A percentile compares a stretch with the other conserved stretches of the same genome.
Evolutionary conservation across 495 filamentous ascomycete genomes (phyloP).

Genomic region (Aspergillus conjunctus): DNA sequence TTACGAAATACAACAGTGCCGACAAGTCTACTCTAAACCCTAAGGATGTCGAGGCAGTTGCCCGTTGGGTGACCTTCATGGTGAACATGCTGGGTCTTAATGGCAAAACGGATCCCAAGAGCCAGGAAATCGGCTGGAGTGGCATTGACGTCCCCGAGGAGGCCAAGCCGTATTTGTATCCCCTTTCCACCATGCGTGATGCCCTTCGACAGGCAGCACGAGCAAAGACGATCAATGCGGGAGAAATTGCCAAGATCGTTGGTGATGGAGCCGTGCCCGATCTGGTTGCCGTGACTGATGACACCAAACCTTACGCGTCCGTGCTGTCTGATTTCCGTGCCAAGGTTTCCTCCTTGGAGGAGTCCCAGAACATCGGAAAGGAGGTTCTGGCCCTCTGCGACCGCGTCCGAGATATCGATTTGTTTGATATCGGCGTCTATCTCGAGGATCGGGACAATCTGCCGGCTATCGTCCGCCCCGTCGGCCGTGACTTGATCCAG

Average conservation of each 20-base stretch:
- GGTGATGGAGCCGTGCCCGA: constrained; percentile 25
- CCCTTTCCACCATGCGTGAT: constrained; percentile 67
- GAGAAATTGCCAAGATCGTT: constrained; percentile 39
- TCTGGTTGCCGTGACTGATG: constrained; percentile 26
- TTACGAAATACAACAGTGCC: constrained; percentile 68
- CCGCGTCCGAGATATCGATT: constrained; percentile 73
- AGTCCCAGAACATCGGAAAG: constrained; percentile 51
- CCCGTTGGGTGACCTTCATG: constrained; percentile 80
- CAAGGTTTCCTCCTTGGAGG: constrained; percentile 46
- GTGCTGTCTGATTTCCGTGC: constrained; percentile 42
- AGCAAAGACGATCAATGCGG: constrained; percentile 36
- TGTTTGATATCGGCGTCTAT: constrained; percentile 79
- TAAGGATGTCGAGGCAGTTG: constrained; percentile 59
- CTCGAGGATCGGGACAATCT: constrained; percentile 79
- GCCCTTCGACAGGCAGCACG: constrained; percentile 62
- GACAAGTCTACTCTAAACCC: constrained; percentile 62
- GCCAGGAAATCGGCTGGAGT: constrained; percentile 79
- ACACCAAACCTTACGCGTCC: constrained; percentile 41
- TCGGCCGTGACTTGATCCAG: constrained; percentile 71
- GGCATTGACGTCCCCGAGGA: constrained; percentile 63
- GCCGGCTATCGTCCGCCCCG: constrained; percentile 81
- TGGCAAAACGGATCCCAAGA: constrained; percentile 53
- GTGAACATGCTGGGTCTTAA: constrained; percentile 87
- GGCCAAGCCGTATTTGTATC: constrained; percentile 65
- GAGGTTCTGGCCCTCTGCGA: constrained; percentile 74